phyloP scores from a whole-genome alignment of 805 yeast genomes.

The Candida montana region DNA sequence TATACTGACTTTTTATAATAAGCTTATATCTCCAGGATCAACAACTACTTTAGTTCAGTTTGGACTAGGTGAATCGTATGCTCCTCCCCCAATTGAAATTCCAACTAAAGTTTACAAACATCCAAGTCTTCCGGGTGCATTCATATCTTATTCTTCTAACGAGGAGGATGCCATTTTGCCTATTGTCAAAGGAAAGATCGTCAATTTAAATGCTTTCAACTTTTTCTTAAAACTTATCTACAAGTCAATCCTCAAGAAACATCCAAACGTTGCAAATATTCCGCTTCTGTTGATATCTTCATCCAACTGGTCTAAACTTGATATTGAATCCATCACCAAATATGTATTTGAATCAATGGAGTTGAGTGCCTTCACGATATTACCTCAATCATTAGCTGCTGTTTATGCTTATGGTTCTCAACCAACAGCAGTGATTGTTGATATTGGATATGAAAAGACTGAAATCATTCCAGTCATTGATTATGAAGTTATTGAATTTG shows the following conservation, averaged over 20 bases:
- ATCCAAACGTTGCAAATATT: slow-evolving; percentile 38
- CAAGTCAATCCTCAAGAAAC: slow-evolving; percentile 36
- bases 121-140: slow-evolving; percentile 29
- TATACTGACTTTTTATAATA: slow-evolving; percentile 8
- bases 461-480: slow-evolving; percentile 80
- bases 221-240: slow-evolving; percentile 46
- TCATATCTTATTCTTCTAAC: slow-evolving; percentile 26
- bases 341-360: slow-evolving; percentile 71
- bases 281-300: slow-evolving; percentile 69
- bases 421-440: slow-evolving; percentile 67
- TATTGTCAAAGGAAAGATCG: slow-evolving; percentile 57
- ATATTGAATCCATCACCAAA: slow-evolving; percentile 65
- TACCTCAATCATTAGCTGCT: slow-evolving; percentile 64
- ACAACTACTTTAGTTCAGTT: slow-evolving; percentile 66
- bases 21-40: slow-evolving; percentile 78
- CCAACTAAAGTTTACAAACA: slow-evolving; percentile 72
- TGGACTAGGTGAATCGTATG: slow-evolving; percentile 67
- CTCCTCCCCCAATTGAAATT: slow-evolving; percentile 69
- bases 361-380: slow-evolving; percentile 63
- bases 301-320: slow-evolving; percentile 60
- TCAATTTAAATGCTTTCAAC: slow-evolving; percentile 63
- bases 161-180: slow-evolving; percentile 52
- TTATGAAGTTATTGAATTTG: slow-evolving; percentile 54
- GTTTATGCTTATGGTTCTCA: slow-evolving; percentile 68
- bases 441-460: slow-evolving; percentile 70